Base-by-base conservation (phyloP, 768 basidiomycete species). In the Xerocomellus dryophilus region DNA sequence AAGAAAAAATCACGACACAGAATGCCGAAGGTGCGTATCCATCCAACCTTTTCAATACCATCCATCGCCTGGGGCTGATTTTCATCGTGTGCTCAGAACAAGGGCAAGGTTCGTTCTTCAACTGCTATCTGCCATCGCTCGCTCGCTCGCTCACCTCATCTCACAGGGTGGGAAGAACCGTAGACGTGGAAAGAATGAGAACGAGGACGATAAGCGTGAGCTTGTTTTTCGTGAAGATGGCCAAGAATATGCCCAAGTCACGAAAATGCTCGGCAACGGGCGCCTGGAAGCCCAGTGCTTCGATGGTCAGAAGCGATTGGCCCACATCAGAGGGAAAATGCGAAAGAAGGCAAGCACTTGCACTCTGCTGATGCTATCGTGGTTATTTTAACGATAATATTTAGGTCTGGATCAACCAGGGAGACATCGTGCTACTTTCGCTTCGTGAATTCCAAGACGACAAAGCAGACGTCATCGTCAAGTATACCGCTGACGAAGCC, bases 101-200 rank as follows among this genome's bases (percentile, higher is more conserved):
- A 67, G 51, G 66, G 66, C 58, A 67, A 67, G 57, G 66, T 63
- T 21, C 39, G 66, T 54, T 10, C 31, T 43, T 14, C 12, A n/a
- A n/a, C n/a, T 42, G 6, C 47, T 27, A 7, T 27, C 21, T 38
- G 39, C 17, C 50, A 21, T 32, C n/a, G 14, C 12, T 47, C 27
- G 18, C 32, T 23, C 23, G 23, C 35, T 38, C 20, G n/a, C 53
- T 53, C 40, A 58, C 51, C 11, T 44, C 31, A 18, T 29, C 31
- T 39, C 54, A 60, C 65, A 99, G 95, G 96, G 96, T 71, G 97
- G 96, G 58, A 98, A 99, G 82, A 99, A 98, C 78, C 84, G 96
- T 76, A 83, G 97, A 83, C 83, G 97, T 76, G 97, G 97, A 81
- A 99, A 99, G 84, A 98, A 98, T 76, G 96, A 99, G 78, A 97